These are phyloP conservation scores for Candida namnaoensis DNA, from an alignment of 805 yeast genomes.

Conservation along the genomic window DNA sequence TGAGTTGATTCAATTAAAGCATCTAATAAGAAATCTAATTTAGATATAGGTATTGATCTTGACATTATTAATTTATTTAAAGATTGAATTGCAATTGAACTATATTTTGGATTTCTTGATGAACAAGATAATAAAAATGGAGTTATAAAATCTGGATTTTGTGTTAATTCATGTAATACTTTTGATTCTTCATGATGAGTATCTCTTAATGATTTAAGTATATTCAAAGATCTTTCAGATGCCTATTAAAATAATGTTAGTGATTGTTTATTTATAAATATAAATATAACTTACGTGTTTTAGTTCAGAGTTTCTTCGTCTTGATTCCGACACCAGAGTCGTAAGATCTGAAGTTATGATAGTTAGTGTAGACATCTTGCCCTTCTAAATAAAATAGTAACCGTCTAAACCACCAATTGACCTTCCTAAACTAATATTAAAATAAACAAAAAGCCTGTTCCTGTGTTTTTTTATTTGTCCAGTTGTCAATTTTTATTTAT, in stretches of 20 bases:
- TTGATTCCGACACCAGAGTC: conserved; percentile 57
- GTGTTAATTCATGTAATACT: conserved; percentile 26
- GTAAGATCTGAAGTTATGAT: conserved; percentile 51
- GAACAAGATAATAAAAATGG: conserved; percentile 73
- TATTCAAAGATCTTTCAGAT: conserved; percentile 41
- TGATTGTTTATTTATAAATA: background rate
- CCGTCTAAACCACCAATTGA: no score
- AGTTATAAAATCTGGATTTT: conserved; percentile 43
- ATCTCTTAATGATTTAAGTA: conserved; percentile 27
- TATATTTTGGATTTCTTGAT: conserved; percentile 66
- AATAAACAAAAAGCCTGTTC: no score
- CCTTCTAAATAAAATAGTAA: no score
- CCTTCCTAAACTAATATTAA: no score
- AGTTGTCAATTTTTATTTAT: no score
- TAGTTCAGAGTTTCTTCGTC: conserved; percentile 63
- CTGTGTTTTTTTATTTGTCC: no score
- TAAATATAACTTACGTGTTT: conserved; percentile 34
- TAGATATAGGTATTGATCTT: conserved; percentile 44
- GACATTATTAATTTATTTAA: conserved; percentile 51
- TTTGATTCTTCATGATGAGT: conserved; percentile 16
- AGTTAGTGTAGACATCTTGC: conserved; percentile 34
- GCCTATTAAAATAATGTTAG: conserved; percentile 15
- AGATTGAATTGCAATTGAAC: conserved; percentile 64
- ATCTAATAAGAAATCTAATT: conserved; percentile 49
- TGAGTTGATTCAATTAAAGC: conserved; percentile 68